A percentile compares a stretch with the other conserved stretches of the same genome.
phyloP scores from a whole-genome alignment of 306 rosid genomes.

The Prunus armeniaca region DNA sequence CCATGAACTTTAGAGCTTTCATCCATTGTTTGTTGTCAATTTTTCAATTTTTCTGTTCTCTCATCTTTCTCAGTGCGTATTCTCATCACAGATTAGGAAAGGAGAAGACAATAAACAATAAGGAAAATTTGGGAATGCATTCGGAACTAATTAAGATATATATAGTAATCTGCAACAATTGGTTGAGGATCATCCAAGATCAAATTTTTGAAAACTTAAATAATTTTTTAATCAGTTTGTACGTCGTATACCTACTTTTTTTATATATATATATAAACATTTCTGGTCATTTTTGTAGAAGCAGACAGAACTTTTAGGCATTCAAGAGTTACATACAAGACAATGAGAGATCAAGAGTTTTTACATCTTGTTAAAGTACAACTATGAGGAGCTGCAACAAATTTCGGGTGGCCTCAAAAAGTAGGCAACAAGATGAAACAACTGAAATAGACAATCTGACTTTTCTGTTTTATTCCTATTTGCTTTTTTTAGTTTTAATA shows the following conservation, averaged over 20 bases:
- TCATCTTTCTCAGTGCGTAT: no score
- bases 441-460: neutral
- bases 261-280: no score
- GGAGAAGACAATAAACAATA: no score
- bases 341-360: neutral
- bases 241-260: no score
- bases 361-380: neutral
- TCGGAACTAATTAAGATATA: neutral
- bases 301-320: neutral
- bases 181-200: neutral
- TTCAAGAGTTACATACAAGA: neutral
- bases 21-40: no score
- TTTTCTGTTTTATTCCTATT: neutral
- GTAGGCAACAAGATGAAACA: neutral
- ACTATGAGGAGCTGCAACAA: neutral
- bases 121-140: no score
- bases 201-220: neutral
- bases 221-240: no score
- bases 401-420: neutral
- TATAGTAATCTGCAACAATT: neutral
- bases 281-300: no score
- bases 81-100: no score
- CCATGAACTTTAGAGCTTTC: no score
- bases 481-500: neutral
- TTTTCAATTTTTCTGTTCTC: no score